phyloP scores from a whole-genome alignment of 1,284 basidiomycete genomes.

The Moesziomyces parantarcticus region DNA sequence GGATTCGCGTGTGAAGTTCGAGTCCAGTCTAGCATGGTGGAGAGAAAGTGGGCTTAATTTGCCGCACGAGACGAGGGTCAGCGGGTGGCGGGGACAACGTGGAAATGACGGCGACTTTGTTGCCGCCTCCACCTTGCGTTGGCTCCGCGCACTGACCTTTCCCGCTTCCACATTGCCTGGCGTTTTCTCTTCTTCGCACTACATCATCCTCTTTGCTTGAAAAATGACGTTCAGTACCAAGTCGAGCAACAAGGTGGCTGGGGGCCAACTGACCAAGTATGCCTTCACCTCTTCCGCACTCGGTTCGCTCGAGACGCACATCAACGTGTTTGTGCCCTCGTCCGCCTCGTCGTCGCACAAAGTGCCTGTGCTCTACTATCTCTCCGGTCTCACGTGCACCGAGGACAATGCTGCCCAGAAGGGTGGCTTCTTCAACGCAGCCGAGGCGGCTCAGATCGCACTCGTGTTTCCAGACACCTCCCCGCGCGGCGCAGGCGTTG shows the following conservation, averaged over 20 bases:
- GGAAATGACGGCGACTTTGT: conserved; percentile 18
- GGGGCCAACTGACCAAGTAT: conserved; percentile 61
- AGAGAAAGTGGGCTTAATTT: neutral
- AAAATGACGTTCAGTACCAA: conserved; percentile 40
- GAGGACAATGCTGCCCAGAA: conserved; percentile 83
- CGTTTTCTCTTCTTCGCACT: neutral
- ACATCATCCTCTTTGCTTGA: neutral
- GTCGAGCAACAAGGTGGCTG: conserved; percentile 44
- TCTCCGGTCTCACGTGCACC: conserved; percentile 92
- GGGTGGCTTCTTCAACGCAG: conserved; percentile 59
- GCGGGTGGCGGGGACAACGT: conserved; percentile 3
- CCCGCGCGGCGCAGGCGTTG: conserved; percentile 88
- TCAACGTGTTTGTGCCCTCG: conserved; percentile 90
- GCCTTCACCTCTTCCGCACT: conserved; percentile 74
- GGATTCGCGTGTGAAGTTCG: too few species aligned
- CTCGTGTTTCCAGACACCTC: conserved; percentile 96
- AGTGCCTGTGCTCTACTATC: conserved; percentile 84
- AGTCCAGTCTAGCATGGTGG: too few species aligned
- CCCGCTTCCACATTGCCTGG: neutral
- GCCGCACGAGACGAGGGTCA: conserved; percentile 18
- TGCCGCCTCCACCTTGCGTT: conserved; percentile 10
- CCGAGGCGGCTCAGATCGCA: conserved; percentile 75
- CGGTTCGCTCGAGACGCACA: conserved; percentile 80
- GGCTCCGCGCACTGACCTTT: conserved; percentile 29
- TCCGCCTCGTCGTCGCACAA: conserved; percentile 71